These are phyloP conservation scores for Hippophae tibetana DNA, from an alignment of 306 rosid genomes.

Conservation along the genomic window DNA sequence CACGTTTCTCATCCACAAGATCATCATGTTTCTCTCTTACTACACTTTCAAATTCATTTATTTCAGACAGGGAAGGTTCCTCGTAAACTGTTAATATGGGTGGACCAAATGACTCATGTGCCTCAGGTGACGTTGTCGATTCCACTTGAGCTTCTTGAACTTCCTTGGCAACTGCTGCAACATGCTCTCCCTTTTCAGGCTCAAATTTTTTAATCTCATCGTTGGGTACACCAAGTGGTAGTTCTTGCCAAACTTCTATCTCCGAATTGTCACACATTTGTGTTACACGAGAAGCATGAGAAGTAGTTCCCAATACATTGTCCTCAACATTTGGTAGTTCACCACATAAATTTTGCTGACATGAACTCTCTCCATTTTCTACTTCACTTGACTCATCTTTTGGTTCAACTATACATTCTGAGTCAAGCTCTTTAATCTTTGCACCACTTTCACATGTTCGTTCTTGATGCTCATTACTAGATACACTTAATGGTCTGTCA, in stretches of 20 bases:
- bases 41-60: background rate
- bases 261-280: background rate
- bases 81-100: constrained; percentile 16
- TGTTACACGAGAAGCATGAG: background rate
- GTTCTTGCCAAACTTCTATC: constrained; percentile 8
- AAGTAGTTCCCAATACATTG: background rate
- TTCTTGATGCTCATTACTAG: background rate
- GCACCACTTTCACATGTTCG: background rate
- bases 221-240: constrained; percentile 17
- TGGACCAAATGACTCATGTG: constrained; percentile 6
- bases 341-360: too few relatives aligned
- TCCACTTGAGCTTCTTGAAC: background rate
- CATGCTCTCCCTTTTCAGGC: constrained; percentile 2
- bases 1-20: constrained; percentile 1
- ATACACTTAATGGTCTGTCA: too few relatives aligned
- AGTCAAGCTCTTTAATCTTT: background rate
- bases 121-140: background rate
- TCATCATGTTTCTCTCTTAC: background rate
- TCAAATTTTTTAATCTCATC: background rate
- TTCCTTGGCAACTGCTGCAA: background rate
- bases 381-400: background rate
- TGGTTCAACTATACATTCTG: background rate
- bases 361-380: background rate
- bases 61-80: background rate
- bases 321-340: too few relatives aligned